A percentile compares a stretch with the other conserved stretches of the same genome.
phyloP scores from a whole-genome alignment of 306 rosid species.

The Fragaria vesca region DNA sequence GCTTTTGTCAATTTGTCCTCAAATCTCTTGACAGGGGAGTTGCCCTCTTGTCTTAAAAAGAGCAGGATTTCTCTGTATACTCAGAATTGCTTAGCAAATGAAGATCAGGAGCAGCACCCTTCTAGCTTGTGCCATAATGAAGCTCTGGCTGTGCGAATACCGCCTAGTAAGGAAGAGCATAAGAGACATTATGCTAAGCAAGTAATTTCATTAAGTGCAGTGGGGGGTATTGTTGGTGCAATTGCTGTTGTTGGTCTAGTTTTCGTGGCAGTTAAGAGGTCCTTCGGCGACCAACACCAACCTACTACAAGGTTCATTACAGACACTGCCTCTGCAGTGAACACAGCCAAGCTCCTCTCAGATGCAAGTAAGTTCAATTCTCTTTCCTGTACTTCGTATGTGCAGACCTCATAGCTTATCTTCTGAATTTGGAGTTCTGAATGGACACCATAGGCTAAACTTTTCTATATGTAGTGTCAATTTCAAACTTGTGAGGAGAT shows the following conservation, averaged over 20 bases:
- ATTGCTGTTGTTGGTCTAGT: slow-evolving; percentile 51
- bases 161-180: slow-evolving; percentile 28
- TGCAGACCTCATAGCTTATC: not conserved
- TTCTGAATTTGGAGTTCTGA: not conserved
- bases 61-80: slow-evolving; percentile 39
- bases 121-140: slow-evolving; percentile 60
- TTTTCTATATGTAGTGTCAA: not conserved
- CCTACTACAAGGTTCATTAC: slow-evolving; percentile 40
- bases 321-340: slow-evolving; percentile 52
- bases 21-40: slow-evolving; percentile 73
- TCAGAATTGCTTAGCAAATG: slow-evolving; percentile 63
- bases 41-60: slow-evolving; percentile 61
- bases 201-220: slow-evolving; percentile 45
- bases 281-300: slow-evolving; percentile 29
- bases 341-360: slow-evolving; percentile 80
- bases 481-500: not conserved
- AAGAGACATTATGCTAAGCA: slow-evolving; percentile 33
- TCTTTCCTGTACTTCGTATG: slow-evolving; percentile 18
- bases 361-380: slow-evolving; percentile 77
- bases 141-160: slow-evolving; percentile 79
- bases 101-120: slow-evolving; percentile 50
- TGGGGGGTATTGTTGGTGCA: slow-evolving; percentile 56
- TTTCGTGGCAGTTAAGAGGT: slow-evolving; percentile 45
- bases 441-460: not conserved
- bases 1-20: slow-evolving; percentile 70